Base-by-base conservation (phyloP, 2,329 filamentous ascomycete species). In the Camillea tinctor region DNA sequence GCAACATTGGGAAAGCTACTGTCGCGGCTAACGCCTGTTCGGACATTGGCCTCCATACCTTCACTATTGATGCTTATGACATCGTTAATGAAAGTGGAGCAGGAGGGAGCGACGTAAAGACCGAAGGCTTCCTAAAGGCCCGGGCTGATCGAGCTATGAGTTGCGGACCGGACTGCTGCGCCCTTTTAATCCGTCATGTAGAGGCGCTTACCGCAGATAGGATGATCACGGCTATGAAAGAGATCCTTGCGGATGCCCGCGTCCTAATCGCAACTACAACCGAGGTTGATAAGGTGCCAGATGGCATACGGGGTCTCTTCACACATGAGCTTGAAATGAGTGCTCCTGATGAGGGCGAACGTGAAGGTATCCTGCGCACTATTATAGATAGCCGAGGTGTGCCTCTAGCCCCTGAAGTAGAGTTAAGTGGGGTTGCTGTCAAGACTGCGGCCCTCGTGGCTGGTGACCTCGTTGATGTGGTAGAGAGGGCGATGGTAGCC, bases 361-460 rank as follows among this genome's bases (percentile, higher is more conserved):
- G 95, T 77, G 93, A 97, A 77, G 90, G 90, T 1, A 95, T 98
- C 52, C 78, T 99, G 8, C 86, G 85, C 55, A 88, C 88, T 61
- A 91, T 96, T 40, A 84, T 97, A 36, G 84, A 90, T 36, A 88
- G 92, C 60, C 85, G 88, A 24, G 88, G 90, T 1, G 83, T 97
- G 21, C 84, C 86, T n/a, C 78, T 97, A 1, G 91, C 93, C 19
- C 85, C 90, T 0, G 89, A 93, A 55, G 92, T 97, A 3, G 93
- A 97, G 58, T 81, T 99, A 4, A 85, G 87, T 63, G 87, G 89
- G 9, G 88, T 99, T 17, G 95, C 95, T 0, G 84, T 99, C 55
- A 98, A 98, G 79, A 99, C 95, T 8, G 95, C 95, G 6, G 95
- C 95, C 1, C 81, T 99, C 7, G 95, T 99, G 2, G 95, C 95